These are phyloP conservation scores for Cladochytrium replicatum DNA, from an alignment of 192 early-diverging fungal genomes.

Conservation along the genomic window DNA sequence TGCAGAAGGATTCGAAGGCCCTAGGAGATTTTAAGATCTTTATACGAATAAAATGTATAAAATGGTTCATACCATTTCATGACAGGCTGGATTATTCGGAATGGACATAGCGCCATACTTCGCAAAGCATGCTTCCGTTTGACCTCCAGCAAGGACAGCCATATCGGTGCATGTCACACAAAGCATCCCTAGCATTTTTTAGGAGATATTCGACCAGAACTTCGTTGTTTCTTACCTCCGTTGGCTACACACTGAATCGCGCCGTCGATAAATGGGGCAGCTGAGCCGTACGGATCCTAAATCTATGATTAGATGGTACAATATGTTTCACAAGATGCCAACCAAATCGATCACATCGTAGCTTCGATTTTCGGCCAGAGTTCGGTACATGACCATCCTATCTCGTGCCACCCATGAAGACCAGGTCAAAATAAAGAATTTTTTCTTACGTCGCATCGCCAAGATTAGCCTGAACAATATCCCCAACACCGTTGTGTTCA, in stretches of 20 bases:
- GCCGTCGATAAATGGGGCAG: conserved; percentile 89
- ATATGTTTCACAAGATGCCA: background rate
- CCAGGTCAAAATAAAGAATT: conserved; percentile 1
- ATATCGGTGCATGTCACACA: conserved; percentile 98
- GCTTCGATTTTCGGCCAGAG: conserved; percentile 10
- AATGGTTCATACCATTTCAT: conserved; percentile 66
- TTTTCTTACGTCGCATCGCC: conserved; percentile 71
- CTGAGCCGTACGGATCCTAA: conserved; percentile 91
- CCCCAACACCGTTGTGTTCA: conserved; percentile 68
- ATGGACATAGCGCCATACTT: conserved; percentile 92
- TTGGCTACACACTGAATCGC: conserved; percentile 83
- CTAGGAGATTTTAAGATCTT: conserved; percentile 6
- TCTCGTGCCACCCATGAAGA: background rate
- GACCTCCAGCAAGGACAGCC: conserved; percentile 79
- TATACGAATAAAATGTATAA: background rate
- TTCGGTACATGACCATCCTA: conserved; percentile 32
- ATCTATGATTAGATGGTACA: background rate
- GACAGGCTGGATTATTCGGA: conserved; percentile 75
- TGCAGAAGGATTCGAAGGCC: conserved; percentile 83
- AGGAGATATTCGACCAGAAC: background rate
- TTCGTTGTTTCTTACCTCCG: conserved; percentile 43
- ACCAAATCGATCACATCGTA: conserved; percentile 83
- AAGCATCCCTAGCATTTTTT: conserved; percentile 52
- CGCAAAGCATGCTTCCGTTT: conserved; percentile 78
- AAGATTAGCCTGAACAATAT: conserved; percentile 64